Base-by-base conservation (phyloP, 2,329 filamentous ascomycete genomes). In the Colletotrichum godetiae region DNA sequence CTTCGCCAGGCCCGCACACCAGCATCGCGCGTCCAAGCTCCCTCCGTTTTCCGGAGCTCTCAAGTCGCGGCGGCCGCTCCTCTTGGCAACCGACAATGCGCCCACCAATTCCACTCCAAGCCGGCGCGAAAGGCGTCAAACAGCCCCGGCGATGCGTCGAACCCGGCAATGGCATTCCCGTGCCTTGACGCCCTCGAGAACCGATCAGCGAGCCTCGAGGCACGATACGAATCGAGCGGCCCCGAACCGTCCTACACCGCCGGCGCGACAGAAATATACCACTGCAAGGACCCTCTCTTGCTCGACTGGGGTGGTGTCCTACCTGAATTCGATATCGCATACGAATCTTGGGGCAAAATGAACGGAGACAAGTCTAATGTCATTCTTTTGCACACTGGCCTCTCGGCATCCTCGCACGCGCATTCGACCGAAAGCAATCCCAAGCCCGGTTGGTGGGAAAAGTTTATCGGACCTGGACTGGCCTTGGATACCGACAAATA, bases 391-490 rank as follows among this genome's bases (percentile, higher is more conserved):
- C 95, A 98, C 81, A 99, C 97, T 0, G 97, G 97, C 10, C 88
- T 99, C 5, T 98, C 95, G 0, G 97, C 97, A n/a, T 98, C 95
- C 7, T 98, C 95, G 70, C 97, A 99, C 84, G 97, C 97, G 2
- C 95, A 95, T 80, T 98, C 95, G 71, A 98, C 96, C n/a, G 88
- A 90, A 65, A 86, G 88, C 11, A 99, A 99, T 81, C 90, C 94
- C 0, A 93, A 95, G 81, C 93, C 95, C 0, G 97, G 97, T 4
- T 99, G 97, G 97, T 99, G 97, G 97, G 97, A 99, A 84, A 96
- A 93, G 82, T 99, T 99, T 81, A 98, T 99, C 79, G 97, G 97
- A 0, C 93, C 95, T 0, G 95, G 94, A 0, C 89, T 89, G 24
- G 93, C 95, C 12, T 85, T 99, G 11, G 95, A 99, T 82, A 99